A percentile compares a stretch with the other conserved stretches of the same genome.
Conservation (phyloP, 2,329 filamentous ascomycete species). For the Xylaria sp. region DNA sequence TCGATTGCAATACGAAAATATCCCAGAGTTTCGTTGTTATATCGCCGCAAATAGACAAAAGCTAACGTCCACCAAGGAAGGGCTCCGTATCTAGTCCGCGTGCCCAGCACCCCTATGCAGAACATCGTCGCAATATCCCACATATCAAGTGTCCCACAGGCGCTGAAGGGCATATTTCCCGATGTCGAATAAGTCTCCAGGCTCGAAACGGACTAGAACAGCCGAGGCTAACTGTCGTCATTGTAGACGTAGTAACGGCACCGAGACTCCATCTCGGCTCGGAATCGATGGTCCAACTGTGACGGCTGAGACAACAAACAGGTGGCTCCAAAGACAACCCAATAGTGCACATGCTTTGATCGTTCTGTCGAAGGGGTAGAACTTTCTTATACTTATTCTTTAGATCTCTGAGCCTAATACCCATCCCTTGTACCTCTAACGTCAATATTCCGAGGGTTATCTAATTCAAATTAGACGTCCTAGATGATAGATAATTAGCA, state of each 20-base stretch:
- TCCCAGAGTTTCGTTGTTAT: neutral
- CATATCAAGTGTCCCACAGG: neutral
- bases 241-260: neutral
- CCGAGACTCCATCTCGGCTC: neutral
- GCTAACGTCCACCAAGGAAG: neutral
- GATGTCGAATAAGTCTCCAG: too few species aligned
- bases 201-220: neutral
- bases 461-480: neutral
- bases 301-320: neutral
- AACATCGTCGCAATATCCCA: too few species aligned
- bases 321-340: neutral
- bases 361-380: neutral
- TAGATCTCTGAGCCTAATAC: neutral
- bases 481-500: neutral
- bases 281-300: neutral
- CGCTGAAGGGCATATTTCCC: too few species aligned
- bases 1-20: neutral
- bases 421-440: neutral
- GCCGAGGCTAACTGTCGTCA: neutral
- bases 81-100: too few species aligned
- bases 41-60: neutral
- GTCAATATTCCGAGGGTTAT: neutral
- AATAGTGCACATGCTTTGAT: neutral
- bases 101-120: too few species aligned
- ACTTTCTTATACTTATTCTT: neutral